These are phyloP conservation scores for Colletotrichum sp. DNA, from an alignment of 2,329 filamentous ascomycete species.

Conservation along the genomic window DNA sequence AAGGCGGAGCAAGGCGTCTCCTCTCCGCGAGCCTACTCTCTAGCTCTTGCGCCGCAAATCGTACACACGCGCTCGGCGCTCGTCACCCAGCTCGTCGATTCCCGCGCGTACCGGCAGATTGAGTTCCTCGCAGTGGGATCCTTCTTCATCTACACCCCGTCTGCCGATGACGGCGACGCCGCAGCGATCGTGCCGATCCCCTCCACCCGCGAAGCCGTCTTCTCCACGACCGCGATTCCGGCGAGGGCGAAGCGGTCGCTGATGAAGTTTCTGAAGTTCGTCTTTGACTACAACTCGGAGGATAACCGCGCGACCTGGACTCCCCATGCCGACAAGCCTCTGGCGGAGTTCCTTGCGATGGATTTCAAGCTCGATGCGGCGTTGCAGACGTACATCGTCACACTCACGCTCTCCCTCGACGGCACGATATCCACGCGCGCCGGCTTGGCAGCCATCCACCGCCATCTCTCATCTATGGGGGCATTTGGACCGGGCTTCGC, in stretches of 20 bases:
- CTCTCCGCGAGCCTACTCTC: constrained; percentile 76
- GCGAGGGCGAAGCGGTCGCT: constrained; percentile 82
- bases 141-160: constrained; percentile 77
- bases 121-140: constrained; percentile 94
- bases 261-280: constrained; percentile 94
- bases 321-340: constrained; percentile 54
- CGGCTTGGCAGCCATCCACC: constrained; percentile 75
- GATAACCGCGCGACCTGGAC: constrained; percentile 63
- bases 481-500: constrained; percentile 89
- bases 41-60: constrained; percentile 85
- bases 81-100: constrained; percentile 83
- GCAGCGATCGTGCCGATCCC: constrained; percentile 72
- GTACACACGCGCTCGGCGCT: constrained; percentile 84
- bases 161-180: constrained; percentile 27
- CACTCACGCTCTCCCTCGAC: constrained; percentile 78
- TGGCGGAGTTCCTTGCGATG: constrained; percentile 63
- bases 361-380: constrained; percentile 72
- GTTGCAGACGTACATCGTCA: constrained; percentile 65
- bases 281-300: constrained; percentile 72
- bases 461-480: constrained; percentile 86
- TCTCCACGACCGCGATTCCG: constrained; percentile 77
- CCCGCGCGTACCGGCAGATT: constrained; percentile 84
- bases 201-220: constrained; percentile 90
- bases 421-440: constrained; percentile 65
- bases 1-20: constrained; percentile 45